Conservation (phyloP, 768 basidiomycete genomes). For the Suillus weaverae region DNA sequence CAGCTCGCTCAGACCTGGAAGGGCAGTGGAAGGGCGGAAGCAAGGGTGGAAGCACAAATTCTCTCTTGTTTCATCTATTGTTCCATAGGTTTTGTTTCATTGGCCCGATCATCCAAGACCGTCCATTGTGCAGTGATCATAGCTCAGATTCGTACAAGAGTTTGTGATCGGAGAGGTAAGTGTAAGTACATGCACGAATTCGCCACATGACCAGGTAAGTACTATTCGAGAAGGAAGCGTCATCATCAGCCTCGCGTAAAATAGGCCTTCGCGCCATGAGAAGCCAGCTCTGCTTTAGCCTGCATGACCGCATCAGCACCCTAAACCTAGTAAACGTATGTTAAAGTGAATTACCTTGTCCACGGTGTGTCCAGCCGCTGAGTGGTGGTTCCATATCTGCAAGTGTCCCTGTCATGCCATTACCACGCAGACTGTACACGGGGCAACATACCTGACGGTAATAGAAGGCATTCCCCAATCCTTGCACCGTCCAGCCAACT, state of each 20-base stretch:
- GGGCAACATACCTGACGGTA: constrained; percentile 63
- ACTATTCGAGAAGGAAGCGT: constrained; percentile 11
- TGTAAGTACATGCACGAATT: constrained; percentile 20
- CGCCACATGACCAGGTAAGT: constrained; percentile 1
- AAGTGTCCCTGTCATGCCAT: constrained; percentile 7
- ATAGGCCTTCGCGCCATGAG: constrained; percentile 85
- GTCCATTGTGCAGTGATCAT: neutral
- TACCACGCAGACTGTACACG: constrained; percentile 17
- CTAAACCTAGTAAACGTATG: neutral
- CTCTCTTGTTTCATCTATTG: neutral
- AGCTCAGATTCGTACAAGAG: neutral
- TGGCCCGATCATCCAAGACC: neutral
- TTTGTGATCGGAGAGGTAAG: constrained; percentile 7
- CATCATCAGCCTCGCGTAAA: constrained; percentile 71
- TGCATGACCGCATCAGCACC: constrained; percentile 32
- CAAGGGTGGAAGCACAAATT: neutral
- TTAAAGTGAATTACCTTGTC: constrained; percentile 58
- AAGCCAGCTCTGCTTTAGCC: constrained; percentile 83
- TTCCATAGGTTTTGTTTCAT: neutral
- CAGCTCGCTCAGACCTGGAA: constrained; percentile 26
- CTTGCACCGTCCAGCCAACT: constrained; percentile 86
- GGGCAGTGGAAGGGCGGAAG: neutral
- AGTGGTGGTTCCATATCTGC: constrained; percentile 78
- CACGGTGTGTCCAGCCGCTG: constrained; percentile 82
- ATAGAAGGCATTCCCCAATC: constrained; percentile 76